Evolutionary conservation across 2,329 filamentous ascomycete genomes (phyloP), one percentile per base, ranked within the genome.

Genomic region (Alternaria infectoria): DNA sequence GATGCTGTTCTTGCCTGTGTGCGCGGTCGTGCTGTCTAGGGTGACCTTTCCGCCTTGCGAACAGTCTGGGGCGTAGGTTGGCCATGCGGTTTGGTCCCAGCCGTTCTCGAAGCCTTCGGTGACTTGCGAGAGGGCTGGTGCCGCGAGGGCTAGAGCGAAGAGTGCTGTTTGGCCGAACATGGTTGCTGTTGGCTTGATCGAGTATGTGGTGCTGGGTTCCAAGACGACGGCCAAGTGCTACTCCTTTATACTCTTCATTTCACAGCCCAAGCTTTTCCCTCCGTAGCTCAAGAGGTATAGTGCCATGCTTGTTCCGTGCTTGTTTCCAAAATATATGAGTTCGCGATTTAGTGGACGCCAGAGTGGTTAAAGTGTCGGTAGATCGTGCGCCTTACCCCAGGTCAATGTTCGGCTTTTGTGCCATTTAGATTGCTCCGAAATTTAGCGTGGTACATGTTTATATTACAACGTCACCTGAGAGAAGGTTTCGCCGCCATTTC

Each of bases 1-100:
- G 96, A 99, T 78, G 85, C 90, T 77, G 87, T 94, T 69, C 88
- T 98, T 52, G 86, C 77, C 77, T 12, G 70, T 74, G 71, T 88
- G 86, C 0, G 85, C 86, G 0, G 82, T 86, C 43, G 86, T 81
- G 66, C 78, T 88, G 70, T 89, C 87, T 12, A 89, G 85, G 2
- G 78, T 81, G 57, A 89, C 83, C 61, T 80, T 84, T 40, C 87
- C 87, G 50, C 87, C 87, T 72, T 89, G 87, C 77, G 82, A 87
- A 73, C 87, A 89, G 77, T 88, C 86, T 4, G 82, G 77, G 4
- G 87, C 87, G 66, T 89, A 89, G 8, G 80, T 86, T 0, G 86
- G 84, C 87, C 87, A 89, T 61, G 84, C 82, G 0, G 85, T 78
- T 67, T 86, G 73, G 70, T 89, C 84, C 85, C 84, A 88, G 45